Conservation (phyloP, 1,284 basidiomycete genomes). For the Ceratobasidium sp. region DNA sequence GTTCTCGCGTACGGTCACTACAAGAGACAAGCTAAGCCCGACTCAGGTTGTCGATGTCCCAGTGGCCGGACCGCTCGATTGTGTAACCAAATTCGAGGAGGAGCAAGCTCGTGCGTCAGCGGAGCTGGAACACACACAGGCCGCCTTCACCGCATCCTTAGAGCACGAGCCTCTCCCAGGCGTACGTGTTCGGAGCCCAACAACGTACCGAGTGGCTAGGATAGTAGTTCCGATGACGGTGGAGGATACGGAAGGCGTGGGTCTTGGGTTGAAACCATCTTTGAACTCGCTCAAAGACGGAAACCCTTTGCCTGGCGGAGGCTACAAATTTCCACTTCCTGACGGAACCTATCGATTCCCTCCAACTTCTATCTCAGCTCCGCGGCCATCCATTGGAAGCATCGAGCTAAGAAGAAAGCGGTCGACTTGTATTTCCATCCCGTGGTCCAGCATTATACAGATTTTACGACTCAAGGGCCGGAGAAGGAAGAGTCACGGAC, state of each 20-base stretch:
- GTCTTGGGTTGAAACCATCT: background rate
- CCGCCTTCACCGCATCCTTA: conserved; percentile 38
- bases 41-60: conserved; percentile 20
- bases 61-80: background rate
- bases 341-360: conserved; percentile 17
- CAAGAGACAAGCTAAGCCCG: background rate
- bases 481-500: conserved; percentile 14
- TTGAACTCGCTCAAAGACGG: background rate
- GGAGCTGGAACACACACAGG: conserved; percentile 39
- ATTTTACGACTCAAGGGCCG: conserved; percentile 6
- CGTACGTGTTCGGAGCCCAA: conserved; percentile 37
- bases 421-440: conserved; percentile 9
- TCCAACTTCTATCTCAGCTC: background rate
- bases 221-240: conserved; percentile 39
- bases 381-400: background rate
- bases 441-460: conserved; percentile 23
- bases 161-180: conserved; percentile 32
- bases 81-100: conserved; percentile 19
- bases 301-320: conserved; percentile 16
- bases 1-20: background rate
- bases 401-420: background rate
- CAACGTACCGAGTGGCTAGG: conserved; percentile 23
- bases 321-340: conserved; percentile 29
- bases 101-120: conserved; percentile 41
- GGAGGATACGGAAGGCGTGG: background rate